Conservation (phyloP, 495 filamentous ascomycete genomes). For the Neohortaea acidophila region DNA sequence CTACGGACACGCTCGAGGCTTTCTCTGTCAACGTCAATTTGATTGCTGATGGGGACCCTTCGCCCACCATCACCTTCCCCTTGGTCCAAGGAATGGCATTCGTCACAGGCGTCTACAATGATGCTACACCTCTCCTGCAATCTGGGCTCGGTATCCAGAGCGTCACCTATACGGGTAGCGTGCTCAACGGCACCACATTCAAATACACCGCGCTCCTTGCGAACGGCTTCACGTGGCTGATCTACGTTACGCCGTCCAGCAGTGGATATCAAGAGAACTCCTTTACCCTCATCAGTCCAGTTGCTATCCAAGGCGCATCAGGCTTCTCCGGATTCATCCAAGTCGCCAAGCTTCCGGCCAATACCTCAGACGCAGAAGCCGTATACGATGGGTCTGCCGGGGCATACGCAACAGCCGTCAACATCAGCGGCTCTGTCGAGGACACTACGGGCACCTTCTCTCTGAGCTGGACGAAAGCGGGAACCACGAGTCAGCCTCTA, state of each 20-base stretch:
- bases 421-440: slow-evolving; percentile 45
- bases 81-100: slow-evolving; percentile 84
- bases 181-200: slow-evolving; percentile 46
- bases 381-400: slow-evolving; percentile 63
- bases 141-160: slow-evolving; percentile 58
- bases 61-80: slow-evolving; percentile 54
- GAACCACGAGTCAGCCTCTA: slow-evolving; percentile 38
- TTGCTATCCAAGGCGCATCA: slow-evolving; percentile 33
- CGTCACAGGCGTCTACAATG: slow-evolving; percentile 63
- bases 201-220: slow-evolving; percentile 63
- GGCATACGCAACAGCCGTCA: slow-evolving; percentile 48
- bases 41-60: slow-evolving; percentile 34
- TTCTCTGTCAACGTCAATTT: slow-evolving; percentile 65
- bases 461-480: slow-evolving; percentile 53
- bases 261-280: slow-evolving; percentile 28
- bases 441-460: slow-evolving; percentile 52
- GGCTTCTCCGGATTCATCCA: slow-evolving; percentile 61
- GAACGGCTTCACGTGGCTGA: slow-evolving; percentile 60
- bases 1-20: slow-evolving; percentile 44
- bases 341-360: slow-evolving; percentile 55
- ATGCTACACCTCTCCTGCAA: slow-evolving; percentile 53
- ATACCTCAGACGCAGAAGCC: slow-evolving; percentile 40
- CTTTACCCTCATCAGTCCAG: slow-evolving; percentile 34
- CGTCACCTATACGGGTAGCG: slow-evolving; percentile 42
- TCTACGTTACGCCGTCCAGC: slow-evolving; percentile 52